Evolutionary conservation across 148 eudicot genomes (phyloP), one percentile per base, ranked within the genome.

Genomic region (Fallopia convolvulus): DNA sequence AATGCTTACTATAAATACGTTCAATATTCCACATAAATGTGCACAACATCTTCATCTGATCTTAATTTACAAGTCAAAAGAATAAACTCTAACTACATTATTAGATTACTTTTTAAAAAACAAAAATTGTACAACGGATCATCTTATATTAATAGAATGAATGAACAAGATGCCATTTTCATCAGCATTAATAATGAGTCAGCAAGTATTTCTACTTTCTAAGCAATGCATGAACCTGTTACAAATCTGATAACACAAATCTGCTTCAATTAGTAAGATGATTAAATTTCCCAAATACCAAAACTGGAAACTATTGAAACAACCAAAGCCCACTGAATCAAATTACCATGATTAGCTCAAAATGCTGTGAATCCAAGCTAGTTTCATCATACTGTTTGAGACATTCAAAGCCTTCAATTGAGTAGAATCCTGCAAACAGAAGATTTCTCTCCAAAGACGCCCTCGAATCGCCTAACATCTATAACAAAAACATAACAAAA

Each of bases 391-490:
- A 36, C 46, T 15, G 23, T 3, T 68, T 68, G 36, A 33, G 72
- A 68, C 72, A 68, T 39, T 42, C 46, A n/a, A 68, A 17, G 72
- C 72, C 46, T 68, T 68, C 72, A 68, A 68, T 39, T 33, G 72
- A 36, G 72, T 68, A 39, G 72, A 68, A 68, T 18, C 72, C 72
- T 14, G 46, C 72, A 68, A 68, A 68, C 44, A 68, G 21, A 68
- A 68, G 72, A 68, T 68, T 68, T 7, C 72, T 21, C 72, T 68
- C 72, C 46, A 68, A 68, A 68, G 72, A 68, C 0, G 72, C 72
- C 72, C 20, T 68, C 9, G 72, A 68, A 68, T 68, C 72, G 3
- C 72, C 72, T 10, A 68, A 14, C 72, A 68, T 68, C 72, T 68
- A 68, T 3, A 32, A 33, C 0, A 63, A 30, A 63, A 30, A 8